Conservation (phyloP, 768 basidiomycete species). For the Termitomyces sp. region DNA sequence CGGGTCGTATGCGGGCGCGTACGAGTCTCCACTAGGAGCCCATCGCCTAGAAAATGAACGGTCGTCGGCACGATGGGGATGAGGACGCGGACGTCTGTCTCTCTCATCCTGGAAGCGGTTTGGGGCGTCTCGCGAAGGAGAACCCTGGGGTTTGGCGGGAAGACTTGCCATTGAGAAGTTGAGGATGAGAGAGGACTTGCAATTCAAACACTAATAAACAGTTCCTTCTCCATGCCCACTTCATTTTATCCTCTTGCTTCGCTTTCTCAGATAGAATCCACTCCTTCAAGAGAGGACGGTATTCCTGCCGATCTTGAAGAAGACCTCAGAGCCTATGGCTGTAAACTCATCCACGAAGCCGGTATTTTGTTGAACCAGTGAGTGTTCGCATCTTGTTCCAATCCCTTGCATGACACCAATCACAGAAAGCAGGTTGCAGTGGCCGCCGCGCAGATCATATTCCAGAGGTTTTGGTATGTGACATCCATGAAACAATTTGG, state of each 20-base stretch:
- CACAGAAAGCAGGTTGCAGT: conserved; percentile 93
- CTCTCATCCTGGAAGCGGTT: conserved; percentile 27
- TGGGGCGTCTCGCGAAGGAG: conserved; percentile 10
- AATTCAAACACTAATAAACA: conserved; percentile 16
- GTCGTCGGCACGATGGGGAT: conserved; percentile 12
- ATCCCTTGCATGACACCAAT: conserved; percentile 12
- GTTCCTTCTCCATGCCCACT: conserved; percentile 35
- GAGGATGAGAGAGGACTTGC: background rate
- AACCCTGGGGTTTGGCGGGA: conserved; percentile 35
- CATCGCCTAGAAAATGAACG: conserved; percentile 12
- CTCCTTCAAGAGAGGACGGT: conserved; percentile 82
- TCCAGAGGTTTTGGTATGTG: conserved; percentile 96
- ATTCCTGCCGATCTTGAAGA: conserved; percentile 80
- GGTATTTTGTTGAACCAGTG: conserved; percentile 90
- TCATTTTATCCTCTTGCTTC: conserved; percentile 83
- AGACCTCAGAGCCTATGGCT: conserved; percentile 87
- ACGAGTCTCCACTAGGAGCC: conserved; percentile 28
- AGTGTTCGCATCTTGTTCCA: conserved; percentile 23
- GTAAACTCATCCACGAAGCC: conserved; percentile 93
- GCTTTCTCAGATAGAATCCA: conserved; percentile 69
- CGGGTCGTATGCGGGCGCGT: conserved; percentile 26
- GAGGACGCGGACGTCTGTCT: conserved; percentile 27
- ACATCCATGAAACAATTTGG: conserved; percentile 94
- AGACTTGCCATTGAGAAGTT: conserved; percentile 36
- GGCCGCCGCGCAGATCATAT: conserved; percentile 93